Percentiles rank a stretch among this genome's conserved stretches.
Conservation (phyloP, 2,329 filamentous ascomycete species). For the Magnaporthiopsis incrustans region DNA sequence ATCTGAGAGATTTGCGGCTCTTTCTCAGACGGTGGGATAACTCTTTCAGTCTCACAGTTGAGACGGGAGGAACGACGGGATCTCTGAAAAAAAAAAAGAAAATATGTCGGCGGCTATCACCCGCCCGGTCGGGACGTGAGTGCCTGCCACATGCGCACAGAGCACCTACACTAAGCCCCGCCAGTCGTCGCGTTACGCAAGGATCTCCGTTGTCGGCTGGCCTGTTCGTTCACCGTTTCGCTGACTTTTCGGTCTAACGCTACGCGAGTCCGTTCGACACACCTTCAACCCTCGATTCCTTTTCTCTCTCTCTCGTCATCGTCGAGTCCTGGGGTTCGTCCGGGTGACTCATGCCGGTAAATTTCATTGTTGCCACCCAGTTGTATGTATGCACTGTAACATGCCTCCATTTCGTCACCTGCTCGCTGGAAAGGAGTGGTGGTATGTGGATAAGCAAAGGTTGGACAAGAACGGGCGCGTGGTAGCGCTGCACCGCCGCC, state of each 20-base stretch:
- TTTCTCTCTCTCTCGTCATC: not conserved
- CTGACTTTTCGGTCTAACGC: not conserved
- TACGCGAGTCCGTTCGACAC: not conserved
- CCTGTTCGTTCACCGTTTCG: not conserved
- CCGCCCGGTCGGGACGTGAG: not conserved
- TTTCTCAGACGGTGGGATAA: not conserved
- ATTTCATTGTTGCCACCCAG: too few species aligned
- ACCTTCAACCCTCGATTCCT: not conserved
- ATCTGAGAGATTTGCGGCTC: not conserved
- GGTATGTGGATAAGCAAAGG: too few species aligned
- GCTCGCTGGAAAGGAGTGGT: too few species aligned
- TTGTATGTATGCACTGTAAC: not conserved
- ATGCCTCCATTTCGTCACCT: not conserved
- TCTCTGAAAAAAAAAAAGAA: not conserved
- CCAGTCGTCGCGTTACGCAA: not conserved
- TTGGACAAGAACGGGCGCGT: too few species aligned
- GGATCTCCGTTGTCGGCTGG: not conserved
- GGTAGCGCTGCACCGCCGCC: too few species aligned
- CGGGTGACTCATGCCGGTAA: not conserved
- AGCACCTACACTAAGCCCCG: not conserved
- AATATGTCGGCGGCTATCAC: not conserved
- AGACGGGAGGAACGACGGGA: not conserved
- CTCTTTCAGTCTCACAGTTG: not conserved
- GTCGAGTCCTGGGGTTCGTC: not conserved
- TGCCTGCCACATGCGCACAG: not conserved